phyloP scores from a whole-genome alignment of 192 early-diverging fungal species.

The Coemansia interrupta region DNA sequence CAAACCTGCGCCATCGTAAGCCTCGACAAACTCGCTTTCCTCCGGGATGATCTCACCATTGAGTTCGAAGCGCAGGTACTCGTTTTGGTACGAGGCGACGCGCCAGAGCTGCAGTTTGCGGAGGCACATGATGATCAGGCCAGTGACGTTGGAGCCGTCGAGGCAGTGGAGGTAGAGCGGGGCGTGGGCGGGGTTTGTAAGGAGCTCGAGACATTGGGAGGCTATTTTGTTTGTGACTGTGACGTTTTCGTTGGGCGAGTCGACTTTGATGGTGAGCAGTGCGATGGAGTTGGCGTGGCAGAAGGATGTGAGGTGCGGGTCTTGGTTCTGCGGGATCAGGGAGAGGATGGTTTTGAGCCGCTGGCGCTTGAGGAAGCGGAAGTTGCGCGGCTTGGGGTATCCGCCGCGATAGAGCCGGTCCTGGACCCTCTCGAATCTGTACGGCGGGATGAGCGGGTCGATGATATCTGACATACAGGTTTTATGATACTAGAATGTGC shows the following conservation, averaged over 20 bases:
- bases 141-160: slow-evolving; percentile 84
- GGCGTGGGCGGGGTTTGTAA: slow-evolving; percentile 68
- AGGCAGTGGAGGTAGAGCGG: slow-evolving; percentile 90
- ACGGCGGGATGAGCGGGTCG: slow-evolving; percentile 59
- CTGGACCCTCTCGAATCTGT: slow-evolving; percentile 83
- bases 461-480: slow-evolving; percentile 33
- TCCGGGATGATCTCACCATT: slow-evolving; percentile 52
- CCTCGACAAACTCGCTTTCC: slow-evolving; percentile 54
- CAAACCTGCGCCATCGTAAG: slow-evolving; percentile 25
- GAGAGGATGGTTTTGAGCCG: slow-evolving; percentile 75
- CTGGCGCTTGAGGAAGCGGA: slow-evolving; percentile 76
- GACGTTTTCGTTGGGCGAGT: slow-evolving; percentile 83
- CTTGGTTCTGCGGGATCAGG: slow-evolving; percentile 73
- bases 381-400: slow-evolving; percentile 83
- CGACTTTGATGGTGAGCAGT: slow-evolving; percentile 66
- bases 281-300: slow-evolving; percentile 64
- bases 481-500: neutral
- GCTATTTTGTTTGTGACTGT: slow-evolving; percentile 75
- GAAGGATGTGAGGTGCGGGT: slow-evolving; percentile 58
- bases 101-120: slow-evolving; percentile 91
- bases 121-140: slow-evolving; percentile 77
- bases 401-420: slow-evolving; percentile 80
- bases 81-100: slow-evolving; percentile 62
- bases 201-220: slow-evolving; percentile 63
- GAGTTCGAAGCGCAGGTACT: slow-evolving; percentile 66